phyloP scores from a whole-genome alignment of 78 protist genomes.

The Bigelowiella natans region DNA sequence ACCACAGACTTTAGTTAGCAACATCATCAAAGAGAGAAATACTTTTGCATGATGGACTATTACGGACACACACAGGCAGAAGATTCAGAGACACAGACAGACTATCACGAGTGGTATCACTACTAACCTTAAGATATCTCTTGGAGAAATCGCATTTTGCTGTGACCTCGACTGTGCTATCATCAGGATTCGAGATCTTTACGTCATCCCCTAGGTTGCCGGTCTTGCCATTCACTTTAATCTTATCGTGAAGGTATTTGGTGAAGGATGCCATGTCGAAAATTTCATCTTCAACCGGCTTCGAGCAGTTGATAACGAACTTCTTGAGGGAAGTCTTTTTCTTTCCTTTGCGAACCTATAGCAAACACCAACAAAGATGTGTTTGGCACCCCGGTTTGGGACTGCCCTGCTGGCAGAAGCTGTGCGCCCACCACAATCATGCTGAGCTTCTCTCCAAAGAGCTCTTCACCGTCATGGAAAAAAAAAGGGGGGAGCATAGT shows the following conservation, averaged over 20 bases:
- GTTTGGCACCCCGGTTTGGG: neutral
- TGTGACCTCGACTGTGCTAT: neutral
- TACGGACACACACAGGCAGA: too few relatives aligned
- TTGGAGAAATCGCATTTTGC: constrained; percentile 19
- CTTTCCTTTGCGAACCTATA: neutral
- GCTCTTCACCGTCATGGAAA: too few relatives aligned
- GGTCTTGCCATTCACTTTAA: constrained; percentile 26
- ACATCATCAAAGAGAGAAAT: too few relatives aligned
- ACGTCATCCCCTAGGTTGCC: constrained; percentile 26
- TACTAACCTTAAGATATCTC: constrained; percentile 24
- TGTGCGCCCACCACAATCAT: too few relatives aligned
- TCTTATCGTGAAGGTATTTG: neutral
- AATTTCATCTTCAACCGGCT: constrained; percentile 17
- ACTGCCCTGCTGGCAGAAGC: neutral
- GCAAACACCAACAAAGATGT: neutral
- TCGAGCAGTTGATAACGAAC: neutral
- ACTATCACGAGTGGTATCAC: too few relatives aligned
- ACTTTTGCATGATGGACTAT: too few relatives aligned
- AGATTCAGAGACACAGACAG: too few relatives aligned
- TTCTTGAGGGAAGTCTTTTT: neutral
- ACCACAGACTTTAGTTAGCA: too few relatives aligned
- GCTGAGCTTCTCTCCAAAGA: too few relatives aligned
- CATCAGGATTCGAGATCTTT: neutral
- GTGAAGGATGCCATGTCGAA: neutral
- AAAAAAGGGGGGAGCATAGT: too few relatives aligned